Evolutionary conservation across 805 yeast genomes (phyloP).

Genomic region (Barnettozyma vustinii): DNA sequence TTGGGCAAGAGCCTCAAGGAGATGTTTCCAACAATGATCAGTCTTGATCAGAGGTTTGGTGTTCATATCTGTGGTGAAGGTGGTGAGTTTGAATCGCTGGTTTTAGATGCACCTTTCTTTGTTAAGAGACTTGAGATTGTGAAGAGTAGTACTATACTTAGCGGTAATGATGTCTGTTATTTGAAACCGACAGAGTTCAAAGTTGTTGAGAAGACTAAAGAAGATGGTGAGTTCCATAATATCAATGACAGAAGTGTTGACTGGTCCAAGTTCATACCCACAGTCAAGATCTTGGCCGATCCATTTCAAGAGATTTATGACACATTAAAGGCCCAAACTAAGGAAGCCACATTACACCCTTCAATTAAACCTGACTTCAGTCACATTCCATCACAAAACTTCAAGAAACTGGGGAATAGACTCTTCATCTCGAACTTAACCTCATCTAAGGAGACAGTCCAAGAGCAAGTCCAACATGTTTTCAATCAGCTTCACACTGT

Average conservation of each 20-base stretch:
- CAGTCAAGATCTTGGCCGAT: slow-evolving; percentile 31
- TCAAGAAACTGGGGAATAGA: slow-evolving; percentile 25
- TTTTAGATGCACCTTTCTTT: slow-evolving; percentile 86
- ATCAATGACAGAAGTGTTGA: slow-evolving; percentile 12
- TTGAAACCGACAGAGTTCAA: slow-evolving; percentile 47
- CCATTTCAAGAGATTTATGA: slow-evolving; percentile 34
- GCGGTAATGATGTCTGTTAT: slow-evolving; percentile 65
- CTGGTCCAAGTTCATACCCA: slow-evolving; percentile 22
- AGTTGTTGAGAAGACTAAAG: slow-evolving; percentile 34
- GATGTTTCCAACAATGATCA: slow-evolving; percentile 50
- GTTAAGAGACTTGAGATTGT: slow-evolving; percentile 35
- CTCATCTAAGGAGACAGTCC: slow-evolving; percentile 23
- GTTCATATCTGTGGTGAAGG: slow-evolving; percentile 98
- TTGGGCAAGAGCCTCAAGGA: slow-evolving; percentile 64
- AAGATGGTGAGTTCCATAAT: slow-evolving; percentile 18
- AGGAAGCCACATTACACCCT: not conserved
- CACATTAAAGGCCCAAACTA: not conserved
- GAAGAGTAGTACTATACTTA: slow-evolving; percentile 15
- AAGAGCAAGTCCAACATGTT: slow-evolving; percentile 44
- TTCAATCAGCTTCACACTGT: slow-evolving; percentile 38
- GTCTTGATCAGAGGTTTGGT: slow-evolving; percentile 60
- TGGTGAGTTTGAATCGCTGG: slow-evolving; percentile 94
- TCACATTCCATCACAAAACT: not conserved
- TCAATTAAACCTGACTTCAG: not conserved
- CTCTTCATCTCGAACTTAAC: slow-evolving; percentile 41